Conservation (phyloP, 1,284 basidiomycete genomes). For the Ustilago bromivora region DNA sequence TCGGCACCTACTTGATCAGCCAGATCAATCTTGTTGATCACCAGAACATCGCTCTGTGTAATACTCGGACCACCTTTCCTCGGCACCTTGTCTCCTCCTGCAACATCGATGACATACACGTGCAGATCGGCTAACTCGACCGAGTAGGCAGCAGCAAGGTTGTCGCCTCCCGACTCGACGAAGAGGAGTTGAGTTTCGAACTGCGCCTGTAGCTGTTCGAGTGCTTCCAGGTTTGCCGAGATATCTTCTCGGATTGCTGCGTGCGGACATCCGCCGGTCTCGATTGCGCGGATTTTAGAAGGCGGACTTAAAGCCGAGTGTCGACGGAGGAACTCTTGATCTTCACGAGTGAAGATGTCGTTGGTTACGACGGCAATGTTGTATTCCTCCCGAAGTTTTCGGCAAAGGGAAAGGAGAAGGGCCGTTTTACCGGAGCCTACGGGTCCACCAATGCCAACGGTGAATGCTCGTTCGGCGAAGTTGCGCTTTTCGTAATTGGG, state of each 20-base stretch:
- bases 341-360: constrained; percentile 78
- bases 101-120: constrained; percentile 73
- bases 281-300: constrained; percentile 91
- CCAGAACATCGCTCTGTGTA: constrained; percentile 86
- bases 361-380: constrained; percentile 81
- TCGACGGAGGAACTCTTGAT: constrained; percentile 95
- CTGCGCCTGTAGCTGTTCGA: constrained; percentile 94
- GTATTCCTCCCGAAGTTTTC: constrained; percentile 81
- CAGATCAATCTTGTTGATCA: constrained; percentile 82
- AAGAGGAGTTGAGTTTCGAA: constrained; percentile 74
- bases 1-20: constrained; percentile 93
- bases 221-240: constrained; percentile 92
- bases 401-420: constrained; percentile 90
- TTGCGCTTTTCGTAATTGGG: constrained; percentile 87
- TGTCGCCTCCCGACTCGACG: constrained; percentile 96
- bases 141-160: constrained; percentile 93
- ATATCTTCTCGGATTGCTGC: constrained; percentile 83
- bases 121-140: constrained; percentile 97
- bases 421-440: constrained; percentile 99
- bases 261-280: constrained; percentile 76
- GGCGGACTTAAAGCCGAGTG: constrained; percentile 84
- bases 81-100: constrained; percentile 97
- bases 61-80: constrained; percentile 93
- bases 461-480: constrained; percentile 94
- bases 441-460: constrained; percentile 92